Conservation (phyloP, 2,329 filamentous ascomycete genomes). For the Arthrobotrys sinensis region DNA sequence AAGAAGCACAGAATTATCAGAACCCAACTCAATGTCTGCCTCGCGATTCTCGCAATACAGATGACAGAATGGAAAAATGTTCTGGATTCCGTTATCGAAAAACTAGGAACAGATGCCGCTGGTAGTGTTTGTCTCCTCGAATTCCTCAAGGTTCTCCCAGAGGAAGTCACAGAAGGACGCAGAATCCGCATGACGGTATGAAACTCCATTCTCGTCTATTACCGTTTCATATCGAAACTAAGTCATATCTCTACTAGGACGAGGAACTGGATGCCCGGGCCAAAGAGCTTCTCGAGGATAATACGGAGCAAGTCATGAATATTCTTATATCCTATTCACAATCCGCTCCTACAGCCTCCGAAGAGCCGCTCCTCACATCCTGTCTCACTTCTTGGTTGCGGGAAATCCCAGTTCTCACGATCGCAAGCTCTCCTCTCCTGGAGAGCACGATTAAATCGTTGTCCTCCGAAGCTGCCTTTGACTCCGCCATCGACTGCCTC, state of each 20-base stretch:
- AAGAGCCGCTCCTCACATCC: conserved; percentile 86
- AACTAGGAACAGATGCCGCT: conserved; percentile 81
- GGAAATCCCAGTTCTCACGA: conserved; percentile 86
- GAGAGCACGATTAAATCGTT: conserved; percentile 84
- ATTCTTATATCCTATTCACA: conserved; percentile 85
- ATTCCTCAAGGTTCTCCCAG: conserved; percentile 94
- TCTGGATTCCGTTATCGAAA: conserved; percentile 82
- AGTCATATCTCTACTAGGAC: conserved; percentile 76
- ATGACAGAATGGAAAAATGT: conserved; percentile 98
- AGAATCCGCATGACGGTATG: conserved; percentile 99
- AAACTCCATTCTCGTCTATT: conserved; percentile 72
- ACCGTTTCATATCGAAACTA: conserved; percentile 5
- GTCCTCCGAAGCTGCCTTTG: conserved; percentile 81
- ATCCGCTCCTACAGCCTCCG: conserved; percentile 49
- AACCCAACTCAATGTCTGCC: conserved; percentile 92
- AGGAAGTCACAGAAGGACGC: conserved; percentile 98
- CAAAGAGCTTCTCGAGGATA: conserved; percentile 89
- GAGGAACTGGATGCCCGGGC: conserved; percentile 91
- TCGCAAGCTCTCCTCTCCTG: conserved; percentile 88
- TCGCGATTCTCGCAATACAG: conserved; percentile 95
- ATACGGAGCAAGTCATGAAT: conserved; percentile 87
- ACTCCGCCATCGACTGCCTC: conserved; percentile 91
- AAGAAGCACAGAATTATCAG: conserved; percentile 82
- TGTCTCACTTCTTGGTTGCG: conserved; percentile 97
- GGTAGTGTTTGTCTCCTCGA: conserved; percentile 91